Base-by-base conservation (phyloP, 208 protist genomes). In the Spongospora subterranea region DNA sequence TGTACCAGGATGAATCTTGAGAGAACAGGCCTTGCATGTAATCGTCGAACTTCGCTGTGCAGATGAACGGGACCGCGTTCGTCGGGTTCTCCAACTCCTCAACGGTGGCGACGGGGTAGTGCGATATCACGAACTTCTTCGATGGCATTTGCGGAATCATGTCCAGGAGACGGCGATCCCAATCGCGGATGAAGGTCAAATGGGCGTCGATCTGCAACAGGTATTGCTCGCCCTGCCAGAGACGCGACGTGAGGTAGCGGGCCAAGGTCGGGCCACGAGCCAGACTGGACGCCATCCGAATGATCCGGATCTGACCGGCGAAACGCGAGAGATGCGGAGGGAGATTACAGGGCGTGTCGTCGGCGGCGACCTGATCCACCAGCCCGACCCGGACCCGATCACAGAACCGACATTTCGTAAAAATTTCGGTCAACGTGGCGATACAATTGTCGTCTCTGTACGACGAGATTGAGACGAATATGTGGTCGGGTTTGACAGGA, bases 11-110 rank as follows among this genome's bases (percentile, higher is more conserved):
- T 17, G 71, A 82, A 82, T 82, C 71, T 43, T 82, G 71, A 13
- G 71, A 82, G 71, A 82, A 82, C n/a, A 82, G 71, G 35, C 71
- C 71, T 35, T 82, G 6, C 71, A 82, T 82, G n/a, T 82, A 82
- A n/a, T 82, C 71, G n/a, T 82, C 71, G 71, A 82, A 82, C n/a
- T 82, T 82, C 71, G 71, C 71, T 17, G 6, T 6, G 71, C 71
- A 82, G 71, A 82, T 82, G 71, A 82, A 82, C 17, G 71, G 71
- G 13, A 82, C 71, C n/a, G 71, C 71, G 35, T 82, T 82, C 17
- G 17, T n/a, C 11, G 71, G 71, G 35, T 35, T 82, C 40, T 82
- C 71, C 11, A 82, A n/a, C 71, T 82, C 71, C 17, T 35, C 35
- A 43, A 82, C 71, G 17, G 71, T 82, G 17, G 71, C 71, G 35